phyloP scores from a whole-genome alignment of 768 basidiomycete genomes.

The Mycena olivaceomarginata region DNA sequence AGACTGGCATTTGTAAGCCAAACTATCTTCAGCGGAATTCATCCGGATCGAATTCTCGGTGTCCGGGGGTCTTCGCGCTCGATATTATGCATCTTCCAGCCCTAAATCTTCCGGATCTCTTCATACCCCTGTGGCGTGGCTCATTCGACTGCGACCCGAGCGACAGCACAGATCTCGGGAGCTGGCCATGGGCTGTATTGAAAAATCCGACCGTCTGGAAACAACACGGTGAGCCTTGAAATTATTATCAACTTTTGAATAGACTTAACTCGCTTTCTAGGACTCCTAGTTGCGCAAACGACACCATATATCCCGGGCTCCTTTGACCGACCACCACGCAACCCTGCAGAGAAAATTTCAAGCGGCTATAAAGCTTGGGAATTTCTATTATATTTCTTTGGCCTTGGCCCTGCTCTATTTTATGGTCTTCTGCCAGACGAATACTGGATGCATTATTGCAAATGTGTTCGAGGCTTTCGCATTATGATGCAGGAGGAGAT shows the following conservation, averaged over 20 bases:
- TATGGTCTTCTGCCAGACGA: conserved; percentile 35
- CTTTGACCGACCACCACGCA: conserved; percentile 50
- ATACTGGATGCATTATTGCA: conserved; percentile 50
- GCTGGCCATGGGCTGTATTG: conserved; percentile 49
- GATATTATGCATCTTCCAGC: conserved; percentile 56
- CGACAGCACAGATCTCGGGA: conserved; percentile 34
- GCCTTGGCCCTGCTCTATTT: conserved; percentile 48
- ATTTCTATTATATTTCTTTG: conserved; percentile 45
- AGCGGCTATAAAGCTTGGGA: conserved; percentile 53
- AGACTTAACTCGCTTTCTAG: not conserved
- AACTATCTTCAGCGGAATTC: conserved; percentile 52
- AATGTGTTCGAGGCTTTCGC: conserved; percentile 44
- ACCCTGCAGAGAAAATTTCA: conserved; percentile 22
- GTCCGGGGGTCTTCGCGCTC: conserved; percentile 46
- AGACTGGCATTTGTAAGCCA: conserved; percentile 55
- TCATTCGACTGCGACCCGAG: conserved; percentile 42
- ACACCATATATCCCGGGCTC: conserved; percentile 47
- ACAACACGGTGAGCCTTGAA: conserved; percentile 41
- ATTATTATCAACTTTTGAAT: not conserved
- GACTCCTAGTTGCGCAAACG: conserved; percentile 39
- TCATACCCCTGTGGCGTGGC: conserved; percentile 49
- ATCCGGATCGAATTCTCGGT: conserved; percentile 4
- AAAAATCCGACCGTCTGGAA: conserved; percentile 40
- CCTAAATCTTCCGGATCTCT: conserved; percentile 50
- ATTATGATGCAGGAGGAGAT: too few relatives aligned